Evolutionary conservation across 768 basidiomycete species (phyloP).

Genomic region (Boletus rubroflammeus): DNA sequence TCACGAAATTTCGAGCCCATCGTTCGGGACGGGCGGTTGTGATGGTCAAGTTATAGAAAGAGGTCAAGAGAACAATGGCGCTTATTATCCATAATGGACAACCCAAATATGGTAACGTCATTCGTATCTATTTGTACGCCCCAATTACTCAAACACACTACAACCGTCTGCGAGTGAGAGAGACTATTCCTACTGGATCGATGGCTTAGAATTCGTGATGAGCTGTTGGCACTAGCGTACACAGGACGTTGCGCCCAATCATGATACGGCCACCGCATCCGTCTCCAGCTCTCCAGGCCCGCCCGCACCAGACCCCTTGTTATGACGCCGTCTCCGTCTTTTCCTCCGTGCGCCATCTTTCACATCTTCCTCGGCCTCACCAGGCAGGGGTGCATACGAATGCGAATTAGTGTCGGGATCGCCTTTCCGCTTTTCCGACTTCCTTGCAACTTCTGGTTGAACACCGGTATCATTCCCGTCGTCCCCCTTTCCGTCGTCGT

Average conservation of each 20-base stretch:
- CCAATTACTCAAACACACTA: too few relatives aligned
- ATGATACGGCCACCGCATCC: neutral
- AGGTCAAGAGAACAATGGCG: conserved; percentile 17
- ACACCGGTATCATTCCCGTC: neutral
- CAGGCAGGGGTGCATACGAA: conserved; percentile 7
- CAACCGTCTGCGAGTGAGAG: too few relatives aligned
- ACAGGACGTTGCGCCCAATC: neutral
- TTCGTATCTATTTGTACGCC: neutral
- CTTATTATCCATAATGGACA: conserved; percentile 9
- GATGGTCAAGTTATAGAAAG: conserved; percentile 4
- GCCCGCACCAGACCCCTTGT: conserved; percentile 26
- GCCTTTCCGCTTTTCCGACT: conserved; percentile 16
- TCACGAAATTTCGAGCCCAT: conserved; percentile 33
- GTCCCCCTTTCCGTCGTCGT: conserved; percentile 5
- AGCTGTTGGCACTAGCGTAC: neutral
- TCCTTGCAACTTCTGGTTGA: neutral
- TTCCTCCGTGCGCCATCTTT: conserved; percentile 25
- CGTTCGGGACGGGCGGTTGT: neutral
- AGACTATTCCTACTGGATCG: neutral
- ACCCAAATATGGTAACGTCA: conserved; percentile 16
- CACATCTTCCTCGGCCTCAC: conserved; percentile 5
- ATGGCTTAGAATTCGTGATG: neutral
- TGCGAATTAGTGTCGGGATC: conserved; percentile 10
- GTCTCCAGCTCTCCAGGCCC: neutral
- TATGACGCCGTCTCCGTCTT: conserved; percentile 42